phyloP scores from a whole-genome alignment of 345 rosid species.

The Aquilaria yunnanensis region DNA sequence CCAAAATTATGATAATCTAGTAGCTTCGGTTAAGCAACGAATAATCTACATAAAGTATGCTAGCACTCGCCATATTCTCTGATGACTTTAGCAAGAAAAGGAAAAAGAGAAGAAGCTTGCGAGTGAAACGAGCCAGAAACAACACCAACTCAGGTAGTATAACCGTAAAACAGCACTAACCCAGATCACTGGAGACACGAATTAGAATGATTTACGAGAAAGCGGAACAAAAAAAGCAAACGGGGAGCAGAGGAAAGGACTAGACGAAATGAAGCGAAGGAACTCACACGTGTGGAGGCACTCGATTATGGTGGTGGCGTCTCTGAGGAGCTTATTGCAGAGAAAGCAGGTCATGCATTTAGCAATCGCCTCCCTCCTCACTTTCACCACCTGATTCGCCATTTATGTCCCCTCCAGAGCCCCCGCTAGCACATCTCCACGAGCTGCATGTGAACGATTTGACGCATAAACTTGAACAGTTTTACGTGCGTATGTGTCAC shows the following conservation, averaged over 20 bases:
- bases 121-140: not conserved
- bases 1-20: too few species aligned
- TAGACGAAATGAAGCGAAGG: not conserved
- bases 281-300: constrained; percentile 93
- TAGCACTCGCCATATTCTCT: too few species aligned
- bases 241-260: not conserved
- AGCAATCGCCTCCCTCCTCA: constrained; percentile 56
- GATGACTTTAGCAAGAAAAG: too few species aligned
- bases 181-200: constrained; percentile 22
- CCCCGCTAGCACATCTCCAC: constrained; percentile 23
- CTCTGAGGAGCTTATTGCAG: constrained; percentile 65
- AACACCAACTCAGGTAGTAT: constrained; percentile 19
- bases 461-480: constrained; percentile 9
- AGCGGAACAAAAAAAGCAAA: constrained; percentile 14
- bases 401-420: constrained; percentile 15
- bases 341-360: constrained; percentile 81
- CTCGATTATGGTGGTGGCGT: constrained; percentile 91
- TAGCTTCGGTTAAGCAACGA: too few species aligned
- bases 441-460: constrained; percentile 36
- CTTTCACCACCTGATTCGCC: constrained; percentile 61
- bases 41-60: too few species aligned
- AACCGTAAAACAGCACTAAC: constrained; percentile 9
- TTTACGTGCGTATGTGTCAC: constrained; percentile 44
- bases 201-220: constrained; percentile 11
- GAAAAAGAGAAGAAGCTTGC: constrained; percentile 9